Conservation (phyloP, 768 basidiomycete genomes). For the Rhizopogon vesiculosus region DNA sequence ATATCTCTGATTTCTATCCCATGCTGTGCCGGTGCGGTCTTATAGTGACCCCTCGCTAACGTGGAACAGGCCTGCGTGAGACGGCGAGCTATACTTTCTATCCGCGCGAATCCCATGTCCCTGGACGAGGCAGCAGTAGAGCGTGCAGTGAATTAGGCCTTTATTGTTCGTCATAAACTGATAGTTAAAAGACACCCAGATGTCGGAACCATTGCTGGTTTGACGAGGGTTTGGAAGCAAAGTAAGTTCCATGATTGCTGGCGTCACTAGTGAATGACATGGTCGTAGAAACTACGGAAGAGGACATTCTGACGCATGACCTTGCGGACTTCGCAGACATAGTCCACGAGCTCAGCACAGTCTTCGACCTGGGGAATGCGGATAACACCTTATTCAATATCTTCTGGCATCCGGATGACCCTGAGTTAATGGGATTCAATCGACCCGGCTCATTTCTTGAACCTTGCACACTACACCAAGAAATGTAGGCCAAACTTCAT, state of each 20-base stretch:
- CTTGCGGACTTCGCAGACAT: slow-evolving; percentile 4
- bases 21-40: slow-evolving; percentile 5
- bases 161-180: not conserved
- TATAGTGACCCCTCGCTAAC: slow-evolving; percentile 5
- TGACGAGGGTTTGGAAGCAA: not conserved
- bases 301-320: not conserved
- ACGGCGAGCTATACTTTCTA: slow-evolving; percentile 78
- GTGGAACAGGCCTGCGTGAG: slow-evolving; percentile 77
- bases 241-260: not conserved
- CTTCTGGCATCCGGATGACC: slow-evolving; percentile 8
- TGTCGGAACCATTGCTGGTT: not conserved
- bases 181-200: not conserved
- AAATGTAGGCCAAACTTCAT: slow-evolving; percentile 1
- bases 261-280: not conserved
- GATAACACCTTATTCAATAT: slow-evolving; percentile 3
- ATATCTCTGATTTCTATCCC: slow-evolving; percentile 6
- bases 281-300: not conserved
- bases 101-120: slow-evolving; percentile 76
- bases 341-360: slow-evolving; percentile 3
- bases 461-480: slow-evolving; percentile 9
- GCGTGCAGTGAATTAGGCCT: slow-evolving; percentile 64
- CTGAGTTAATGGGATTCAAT: slow-evolving; percentile 12
- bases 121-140: slow-evolving; percentile 75
- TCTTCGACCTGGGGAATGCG: not conserved
- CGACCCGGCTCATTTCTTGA: slow-evolving; percentile 10